Conservation (phyloP, 2,329 filamentous ascomycete genomes). For the Cladophialophora psammophila region DNA sequence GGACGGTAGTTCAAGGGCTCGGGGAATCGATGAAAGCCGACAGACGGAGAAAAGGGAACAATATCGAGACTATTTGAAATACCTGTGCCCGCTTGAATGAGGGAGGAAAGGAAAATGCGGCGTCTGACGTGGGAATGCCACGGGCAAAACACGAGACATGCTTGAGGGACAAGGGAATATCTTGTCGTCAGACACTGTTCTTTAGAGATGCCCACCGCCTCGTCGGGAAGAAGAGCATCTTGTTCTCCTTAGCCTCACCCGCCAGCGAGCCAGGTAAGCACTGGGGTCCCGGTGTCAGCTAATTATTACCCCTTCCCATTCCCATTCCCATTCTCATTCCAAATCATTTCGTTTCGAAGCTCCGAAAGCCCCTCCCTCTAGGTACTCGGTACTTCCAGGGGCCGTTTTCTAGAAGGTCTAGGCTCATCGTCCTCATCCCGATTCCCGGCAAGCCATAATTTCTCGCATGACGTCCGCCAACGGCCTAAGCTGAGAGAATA, state of each 20-base stretch:
- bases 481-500: neutral
- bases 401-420: neutral
- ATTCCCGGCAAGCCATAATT: neutral
- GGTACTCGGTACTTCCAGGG: neutral
- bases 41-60: neutral
- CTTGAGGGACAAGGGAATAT: no score
- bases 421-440: neutral
- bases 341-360: neutral
- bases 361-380: neutral
- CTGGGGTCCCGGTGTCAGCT: no score
- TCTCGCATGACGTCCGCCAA: constrained; percentile 2
- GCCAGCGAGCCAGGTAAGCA: no score
- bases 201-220: no score
- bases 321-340: no score
- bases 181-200: no score
- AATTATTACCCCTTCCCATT: no score
- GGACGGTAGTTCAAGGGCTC: neutral
- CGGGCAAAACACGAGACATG: no score
- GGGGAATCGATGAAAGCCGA: neutral
- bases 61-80: neutral
- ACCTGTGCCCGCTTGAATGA: neutral
- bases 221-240: no score
- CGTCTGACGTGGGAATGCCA: no score
- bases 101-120: no score
- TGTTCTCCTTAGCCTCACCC: no score